A percentile compares a stretch with the other conserved stretches of the same genome.
Conservation (phyloP, 371 early-diverging fungal species). For the Fennellomyces sp. region DNA sequence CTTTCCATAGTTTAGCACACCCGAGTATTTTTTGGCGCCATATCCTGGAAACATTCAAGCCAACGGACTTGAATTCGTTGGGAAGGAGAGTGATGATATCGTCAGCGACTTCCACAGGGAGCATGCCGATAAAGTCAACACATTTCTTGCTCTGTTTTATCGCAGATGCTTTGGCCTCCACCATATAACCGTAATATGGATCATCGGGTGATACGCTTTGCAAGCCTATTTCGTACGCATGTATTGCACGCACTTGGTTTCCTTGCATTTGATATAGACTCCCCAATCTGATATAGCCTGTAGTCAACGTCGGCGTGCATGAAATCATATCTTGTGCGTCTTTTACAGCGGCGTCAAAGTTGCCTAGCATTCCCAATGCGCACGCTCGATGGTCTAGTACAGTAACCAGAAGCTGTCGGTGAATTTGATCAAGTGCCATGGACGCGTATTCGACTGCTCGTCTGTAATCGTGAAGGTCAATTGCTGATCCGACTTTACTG, state of each 20-base stretch:
- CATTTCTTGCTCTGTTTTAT: not conserved
- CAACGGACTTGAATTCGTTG: not conserved
- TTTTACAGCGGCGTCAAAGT: not conserved
- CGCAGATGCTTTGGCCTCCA: not conserved
- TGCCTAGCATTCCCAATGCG: not conserved
- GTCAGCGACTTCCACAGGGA: not conserved
- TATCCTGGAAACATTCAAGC: not conserved
- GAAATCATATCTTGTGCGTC: not conserved
- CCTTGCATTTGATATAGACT: slow-evolving; percentile 1
- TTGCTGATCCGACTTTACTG: too few species aligned
- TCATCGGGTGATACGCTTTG: not conserved
- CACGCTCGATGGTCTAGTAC: not conserved
- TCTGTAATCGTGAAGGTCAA: too few species aligned
- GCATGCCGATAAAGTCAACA: not conserved
- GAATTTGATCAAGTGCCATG: too few species aligned
- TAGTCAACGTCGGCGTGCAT: not conserved
- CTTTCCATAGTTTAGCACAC: not conserved
- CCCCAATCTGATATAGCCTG: not conserved
- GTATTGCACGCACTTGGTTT: not conserved
- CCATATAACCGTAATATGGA: not conserved
- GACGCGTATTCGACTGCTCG: too few species aligned
- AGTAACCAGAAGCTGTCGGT: too few species aligned
- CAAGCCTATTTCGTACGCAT: not conserved
- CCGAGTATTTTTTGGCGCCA: not conserved
- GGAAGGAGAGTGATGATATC: not conserved